A percentile compares a stretch with the other conserved stretches of the same genome.
phyloP scores from a whole-genome alignment of 805 yeast species.

The Zygoascus bituminiphila region DNA sequence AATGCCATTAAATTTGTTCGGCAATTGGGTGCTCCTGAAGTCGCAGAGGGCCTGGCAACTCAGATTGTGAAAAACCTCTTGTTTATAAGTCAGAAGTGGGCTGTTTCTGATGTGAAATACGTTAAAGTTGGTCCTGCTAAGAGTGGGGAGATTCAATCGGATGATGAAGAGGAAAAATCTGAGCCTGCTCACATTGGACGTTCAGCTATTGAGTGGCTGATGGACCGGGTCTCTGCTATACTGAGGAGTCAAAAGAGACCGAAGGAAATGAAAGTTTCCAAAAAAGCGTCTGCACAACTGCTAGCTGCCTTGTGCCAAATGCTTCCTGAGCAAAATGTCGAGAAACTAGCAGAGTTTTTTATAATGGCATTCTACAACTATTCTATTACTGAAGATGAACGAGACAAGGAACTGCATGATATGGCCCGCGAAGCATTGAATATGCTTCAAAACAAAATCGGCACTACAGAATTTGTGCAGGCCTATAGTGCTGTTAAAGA shows the following conservation, averaged over 20 bases:
- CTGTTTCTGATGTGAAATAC: constrained; percentile 31
- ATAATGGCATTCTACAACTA: constrained; percentile 43
- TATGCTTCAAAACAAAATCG: constrained; percentile 58
- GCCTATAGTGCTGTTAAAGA: constrained; percentile 58
- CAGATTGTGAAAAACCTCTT: constrained; percentile 63
- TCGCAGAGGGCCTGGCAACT: constrained; percentile 53
- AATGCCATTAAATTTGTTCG: constrained; percentile 55
- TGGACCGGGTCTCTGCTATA: constrained; percentile 52
- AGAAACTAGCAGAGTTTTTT: constrained; percentile 39
- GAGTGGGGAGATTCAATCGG: constrained; percentile 25
- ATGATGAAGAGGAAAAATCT: constrained; percentile 20
- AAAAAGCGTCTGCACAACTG: constrained; percentile 61
- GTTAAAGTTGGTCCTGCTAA: constrained; percentile 21
- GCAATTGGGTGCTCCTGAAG: constrained; percentile 73
- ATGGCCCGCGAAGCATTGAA: constrained; percentile 59
- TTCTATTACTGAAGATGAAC: constrained; percentile 17
- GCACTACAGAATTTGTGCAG: constrained; percentile 58
- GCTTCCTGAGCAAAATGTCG: constrained; percentile 35
- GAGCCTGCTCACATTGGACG: constrained; percentile 17
- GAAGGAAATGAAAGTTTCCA: constrained; percentile 48
- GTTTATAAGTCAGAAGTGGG: constrained; percentile 55
- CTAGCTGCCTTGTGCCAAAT: constrained; percentile 56
- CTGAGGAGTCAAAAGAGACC: constrained; percentile 57
- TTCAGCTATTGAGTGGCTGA: constrained; percentile 45
- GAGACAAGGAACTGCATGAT: constrained; percentile 36